Evolutionary conservation across 2,329 filamentous ascomycete species (phyloP), one percentile per base, ranked within the genome.

Genomic region (Xylariaceae sp.): DNA sequence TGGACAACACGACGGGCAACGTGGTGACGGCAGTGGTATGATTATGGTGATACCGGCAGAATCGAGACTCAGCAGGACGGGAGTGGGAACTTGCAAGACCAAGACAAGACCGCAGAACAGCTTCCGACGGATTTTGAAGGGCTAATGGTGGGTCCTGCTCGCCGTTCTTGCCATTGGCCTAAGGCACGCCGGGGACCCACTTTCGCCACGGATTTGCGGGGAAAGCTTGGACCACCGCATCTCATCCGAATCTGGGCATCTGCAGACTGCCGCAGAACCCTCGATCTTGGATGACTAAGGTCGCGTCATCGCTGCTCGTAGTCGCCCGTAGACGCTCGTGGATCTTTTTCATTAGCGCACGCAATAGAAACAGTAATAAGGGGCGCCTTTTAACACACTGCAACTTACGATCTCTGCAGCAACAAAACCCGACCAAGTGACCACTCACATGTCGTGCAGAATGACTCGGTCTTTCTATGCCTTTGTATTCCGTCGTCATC

Each of bases 11-110:
- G 7, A n/a, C 54, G 47, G 50, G 11, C 55, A 30, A 51, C 51
- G 55, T 59, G 58, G 15, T 55, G 47, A 4, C 13, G 42, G 56
- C 44, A 51, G 60, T 64, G 57, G 50, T 55, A 51, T 63, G 60
- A 54, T 58, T 57, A 30, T 57, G 62, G 44, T 60, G 42, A 39
- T 50, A 44, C 35, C 34, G 42, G 11, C 15, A 15, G 30, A 34
- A 18, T 17, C 18, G n/a, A 18, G n/a, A 48, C 15, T 17, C 15
- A 7, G 10, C 9, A 50, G 48, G 18, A 18, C 18, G 18, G 48
- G 48, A 50, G 11, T 10, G 9, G 18, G 48, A 50, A 50, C 23
- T 30, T 30, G 23, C 23, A 30, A 30, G 23, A 30, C 23, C 23
- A 30, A 30, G 23, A 5, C 23, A 50, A 50, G 15, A 50, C n/a